phyloP scores from a whole-genome alignment of 176 grass and related monocot species.

The Cenchrus purpureus region DNA sequence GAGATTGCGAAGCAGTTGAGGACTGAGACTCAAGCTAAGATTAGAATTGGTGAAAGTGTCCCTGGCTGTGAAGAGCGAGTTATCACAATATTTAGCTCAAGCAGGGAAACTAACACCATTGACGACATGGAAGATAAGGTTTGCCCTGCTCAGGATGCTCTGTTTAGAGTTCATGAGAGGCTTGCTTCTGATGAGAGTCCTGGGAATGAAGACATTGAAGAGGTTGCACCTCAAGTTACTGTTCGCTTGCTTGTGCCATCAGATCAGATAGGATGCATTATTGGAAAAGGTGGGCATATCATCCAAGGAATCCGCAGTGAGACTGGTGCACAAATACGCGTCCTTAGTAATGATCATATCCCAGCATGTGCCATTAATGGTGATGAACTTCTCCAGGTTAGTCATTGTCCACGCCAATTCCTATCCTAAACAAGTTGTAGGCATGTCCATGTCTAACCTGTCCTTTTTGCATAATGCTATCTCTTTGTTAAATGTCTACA shows the following conservation, averaged over 20 bases:
- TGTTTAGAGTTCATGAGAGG: conserved; percentile 89
- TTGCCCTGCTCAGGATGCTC: conserved; percentile 90
- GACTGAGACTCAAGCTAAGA: conserved; percentile 82
- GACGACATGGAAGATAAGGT: conserved; percentile 69
- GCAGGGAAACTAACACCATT: conserved; percentile 71
- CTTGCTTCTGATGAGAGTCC: conserved; percentile 63
- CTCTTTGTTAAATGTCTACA: conserved; percentile 12
- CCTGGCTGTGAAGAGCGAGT: conserved; percentile 81
- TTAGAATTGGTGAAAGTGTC: conserved; percentile 90
- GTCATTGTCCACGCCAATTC: conserved; percentile 21
- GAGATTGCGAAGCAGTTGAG: conserved; percentile 95
- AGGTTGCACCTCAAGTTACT: conserved; percentile 57
- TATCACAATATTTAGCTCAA: conserved; percentile 90
- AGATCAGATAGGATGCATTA: conserved; percentile 97
- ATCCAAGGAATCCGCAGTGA: conserved; percentile 85
- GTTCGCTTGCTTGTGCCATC: conserved; percentile 86
- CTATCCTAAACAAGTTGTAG: background rate
- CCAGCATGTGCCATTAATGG: conserved; percentile 84
- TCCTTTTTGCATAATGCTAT: conserved; percentile 3
- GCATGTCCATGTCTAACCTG: background rate
- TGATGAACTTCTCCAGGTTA: conserved; percentile 92
- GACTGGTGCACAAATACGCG: conserved; percentile 86
- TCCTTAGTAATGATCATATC: conserved; percentile 87
- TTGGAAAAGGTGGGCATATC: conserved; percentile 94
- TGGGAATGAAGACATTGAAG: conserved; percentile 70